Conservation (phyloP, 2,329 filamentous ascomycete genomes). For the Paramyrothecium roridum region DNA sequence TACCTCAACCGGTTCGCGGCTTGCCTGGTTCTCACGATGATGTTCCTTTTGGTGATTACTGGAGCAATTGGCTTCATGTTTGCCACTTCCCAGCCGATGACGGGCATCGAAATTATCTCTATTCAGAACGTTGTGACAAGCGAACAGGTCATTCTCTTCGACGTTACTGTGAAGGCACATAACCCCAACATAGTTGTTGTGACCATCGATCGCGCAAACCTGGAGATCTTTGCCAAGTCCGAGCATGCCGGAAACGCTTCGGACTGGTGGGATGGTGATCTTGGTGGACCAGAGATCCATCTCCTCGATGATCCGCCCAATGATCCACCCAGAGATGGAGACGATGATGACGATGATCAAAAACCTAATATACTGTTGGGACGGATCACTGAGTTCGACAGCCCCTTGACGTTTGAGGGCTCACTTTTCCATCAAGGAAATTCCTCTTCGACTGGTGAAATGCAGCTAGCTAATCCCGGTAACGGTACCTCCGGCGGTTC, state of each 20-base stretch:
- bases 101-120: conserved; percentile 71
- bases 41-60: conserved; percentile 79
- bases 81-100: conserved; percentile 83
- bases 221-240: conserved; percentile 93
- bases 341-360: conserved; percentile 60
- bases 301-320: conserved; percentile 28
- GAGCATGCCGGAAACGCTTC: conserved; percentile 74
- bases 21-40: conserved; percentile 77
- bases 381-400: conserved; percentile 82
- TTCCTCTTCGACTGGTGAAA: conserved; percentile 74
- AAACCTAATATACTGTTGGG: conserved; percentile 86
- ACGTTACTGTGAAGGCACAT: conserved; percentile 80
- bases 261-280: conserved; percentile 52
- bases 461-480: conserved; percentile 78
- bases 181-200: conserved; percentile 94
- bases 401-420: conserved; percentile 82
- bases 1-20: conserved; percentile 75
- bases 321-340: conserved; percentile 35
- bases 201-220: conserved; percentile 78
- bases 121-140: conserved; percentile 90
- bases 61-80: conserved; percentile 86
- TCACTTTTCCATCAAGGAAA: conserved; percentile 76
- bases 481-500: conserved; percentile 86
- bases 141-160: conserved; percentile 92
- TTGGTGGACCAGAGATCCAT: conserved; percentile 21